Evolutionary conservation across 176 grass and related monocot species (phyloP).

Genomic region (Carex scoparia): DNA sequence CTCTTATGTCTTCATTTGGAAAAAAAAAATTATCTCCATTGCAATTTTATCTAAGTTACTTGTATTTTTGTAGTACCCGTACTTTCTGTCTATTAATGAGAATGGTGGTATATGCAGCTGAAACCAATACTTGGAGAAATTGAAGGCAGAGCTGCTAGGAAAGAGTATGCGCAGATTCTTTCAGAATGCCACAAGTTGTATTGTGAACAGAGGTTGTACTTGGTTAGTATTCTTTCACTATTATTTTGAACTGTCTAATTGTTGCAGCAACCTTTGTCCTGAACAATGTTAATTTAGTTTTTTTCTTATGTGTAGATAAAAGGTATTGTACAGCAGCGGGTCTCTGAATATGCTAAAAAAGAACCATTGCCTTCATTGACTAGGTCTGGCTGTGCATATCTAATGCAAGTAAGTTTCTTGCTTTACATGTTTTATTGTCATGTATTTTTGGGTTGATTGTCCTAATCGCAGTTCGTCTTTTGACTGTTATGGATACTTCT

Average conservation of each 20-base stretch:
- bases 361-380: slow-evolving; percentile 90
- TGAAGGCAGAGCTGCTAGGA: slow-evolving; percentile 83
- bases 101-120: slow-evolving; percentile 46
- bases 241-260: slow-evolving; percentile 24
- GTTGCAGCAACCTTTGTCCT: background rate
- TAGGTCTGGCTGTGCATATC: slow-evolving; percentile 92
- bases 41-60: background rate
- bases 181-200: slow-evolving; percentile 91
- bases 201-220: slow-evolving; percentile 90
- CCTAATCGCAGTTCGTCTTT: background rate
- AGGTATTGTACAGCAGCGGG: slow-evolving; percentile 86
- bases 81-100: slow-evolving; percentile 1
- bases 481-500: background rate
- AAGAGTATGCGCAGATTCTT: slow-evolving; percentile 80
- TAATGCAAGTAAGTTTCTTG: slow-evolving; percentile 67
- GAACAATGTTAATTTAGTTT: slow-evolving; percentile 1
- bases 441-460: background rate
- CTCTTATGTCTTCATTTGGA: background rate
- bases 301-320: slow-evolving; percentile 45
- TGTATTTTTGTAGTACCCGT: background rate
- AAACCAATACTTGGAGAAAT: slow-evolving; percentile 88
- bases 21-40: background rate
- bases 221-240: slow-evolving; percentile 45
- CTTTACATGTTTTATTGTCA: slow-evolving; percentile 3
- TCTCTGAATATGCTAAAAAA: slow-evolving; percentile 78